Evolutionary conservation across 768 basidiomycete genomes (phyloP).

Genomic region (Cantharellus anzutake): DNA sequence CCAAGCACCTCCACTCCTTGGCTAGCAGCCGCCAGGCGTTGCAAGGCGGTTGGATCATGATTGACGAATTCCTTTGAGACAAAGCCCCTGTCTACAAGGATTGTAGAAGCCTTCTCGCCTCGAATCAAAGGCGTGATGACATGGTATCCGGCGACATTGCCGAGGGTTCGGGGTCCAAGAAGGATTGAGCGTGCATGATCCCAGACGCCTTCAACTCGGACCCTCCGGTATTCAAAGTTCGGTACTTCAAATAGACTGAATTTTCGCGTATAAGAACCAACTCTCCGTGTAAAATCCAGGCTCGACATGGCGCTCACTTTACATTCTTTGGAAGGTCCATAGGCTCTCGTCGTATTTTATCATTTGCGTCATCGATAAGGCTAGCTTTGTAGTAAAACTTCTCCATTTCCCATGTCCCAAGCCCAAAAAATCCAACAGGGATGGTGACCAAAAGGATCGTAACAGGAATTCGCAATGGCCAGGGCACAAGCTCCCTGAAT

Average conservation of each 20-base stretch:
- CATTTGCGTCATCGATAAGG: constrained; percentile 83
- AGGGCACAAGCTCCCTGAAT: too few relatives aligned
- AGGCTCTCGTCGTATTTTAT: constrained; percentile 65
- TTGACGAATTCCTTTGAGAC: constrained; percentile 33
- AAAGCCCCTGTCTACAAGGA: constrained; percentile 89
- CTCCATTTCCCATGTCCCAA: constrained; percentile 89
- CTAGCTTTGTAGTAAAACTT: constrained; percentile 88
- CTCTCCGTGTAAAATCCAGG: background rate
- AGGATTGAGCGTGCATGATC: constrained; percentile 61
- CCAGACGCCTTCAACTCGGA: constrained; percentile 59
- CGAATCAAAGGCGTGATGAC: constrained; percentile 75
- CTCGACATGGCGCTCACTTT: constrained; percentile 37
- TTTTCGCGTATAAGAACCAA: constrained; percentile 8
- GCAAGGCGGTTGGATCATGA: constrained; percentile 1
- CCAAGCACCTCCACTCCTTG: constrained; percentile 60
- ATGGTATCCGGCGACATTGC: constrained; percentile 75
- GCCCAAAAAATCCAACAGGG: constrained; percentile 72
- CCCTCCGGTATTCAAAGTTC: constrained; percentile 79
- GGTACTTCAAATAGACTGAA: constrained; percentile 53
- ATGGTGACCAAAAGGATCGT: constrained; percentile 52
- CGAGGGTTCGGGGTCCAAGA: constrained; percentile 69
- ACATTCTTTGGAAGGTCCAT: constrained; percentile 64
- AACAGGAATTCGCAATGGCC: too few relatives aligned
- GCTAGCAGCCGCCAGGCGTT: constrained; percentile 14
- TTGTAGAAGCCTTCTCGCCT: constrained; percentile 48